phyloP scores from a whole-genome alignment of 2,329 filamentous ascomycete genomes.

The Fusarium verrucosum region DNA sequence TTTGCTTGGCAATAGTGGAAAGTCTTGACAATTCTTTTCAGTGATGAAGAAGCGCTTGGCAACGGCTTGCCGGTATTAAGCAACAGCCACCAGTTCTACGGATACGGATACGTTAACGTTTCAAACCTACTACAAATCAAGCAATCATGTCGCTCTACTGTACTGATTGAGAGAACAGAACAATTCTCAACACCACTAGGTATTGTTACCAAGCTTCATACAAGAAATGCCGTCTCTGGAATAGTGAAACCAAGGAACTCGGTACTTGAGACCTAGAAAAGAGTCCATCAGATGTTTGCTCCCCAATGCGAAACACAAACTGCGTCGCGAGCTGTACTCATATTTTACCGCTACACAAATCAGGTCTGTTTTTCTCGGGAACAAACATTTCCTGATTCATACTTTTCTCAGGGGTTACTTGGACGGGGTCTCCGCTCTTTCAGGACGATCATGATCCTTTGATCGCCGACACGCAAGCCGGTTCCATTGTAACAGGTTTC shows the following conservation, averaged over 20 bases:
- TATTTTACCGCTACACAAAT: constrained; percentile 11
- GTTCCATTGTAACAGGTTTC: constrained; percentile 27
- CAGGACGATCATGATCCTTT: constrained; percentile 1
- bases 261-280: constrained; percentile 12
- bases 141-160: not conserved
- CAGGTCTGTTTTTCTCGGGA: no score
- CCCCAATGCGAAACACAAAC: constrained; percentile 26
- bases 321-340: not conserved
- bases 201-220: not conserved
- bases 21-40: not conserved
- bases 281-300: not conserved
- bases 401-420: constrained; percentile 17
- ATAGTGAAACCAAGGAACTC: not conserved
- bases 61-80: not conserved
- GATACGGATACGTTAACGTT: no score
- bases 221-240: not conserved
- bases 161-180: no score
- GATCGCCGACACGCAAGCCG: constrained; percentile 29
- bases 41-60: not conserved
- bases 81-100: no score
- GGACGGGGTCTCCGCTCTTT: constrained; percentile 17
- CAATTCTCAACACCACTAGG: not conserved
- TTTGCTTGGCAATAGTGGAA: not conserved
- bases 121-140: not conserved
- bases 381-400: constrained; percentile 9